These are phyloP conservation scores for Chrysanthemum seticuspe DNA, from an alignment of 129 eudicot species.

Conservation along the genomic window DNA sequence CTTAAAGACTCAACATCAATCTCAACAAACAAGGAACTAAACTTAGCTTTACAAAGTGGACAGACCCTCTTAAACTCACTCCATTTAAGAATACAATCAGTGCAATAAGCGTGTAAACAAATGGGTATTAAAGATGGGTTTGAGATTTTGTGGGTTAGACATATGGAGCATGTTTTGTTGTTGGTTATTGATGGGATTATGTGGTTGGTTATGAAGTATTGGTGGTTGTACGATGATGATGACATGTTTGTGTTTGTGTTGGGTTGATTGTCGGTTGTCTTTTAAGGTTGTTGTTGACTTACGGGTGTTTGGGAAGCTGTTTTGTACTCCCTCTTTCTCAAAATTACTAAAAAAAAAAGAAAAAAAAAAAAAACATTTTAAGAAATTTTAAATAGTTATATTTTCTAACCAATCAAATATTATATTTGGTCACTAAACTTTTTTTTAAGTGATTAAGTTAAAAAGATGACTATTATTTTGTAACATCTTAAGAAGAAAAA, in stretches of 20 bases:
- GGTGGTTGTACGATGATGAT: constrained; percentile 23
- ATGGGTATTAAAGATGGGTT: constrained; percentile 44
- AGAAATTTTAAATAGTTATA: too few species aligned
- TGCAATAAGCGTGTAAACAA: constrained; percentile 74
- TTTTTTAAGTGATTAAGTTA: too few species aligned
- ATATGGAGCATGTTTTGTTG: constrained; percentile 55
- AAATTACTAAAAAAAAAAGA: too few species aligned
- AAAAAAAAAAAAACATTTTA: too few species aligned
- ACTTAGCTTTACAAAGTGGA: constrained; percentile 67
- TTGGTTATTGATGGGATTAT: constrained; percentile 30
- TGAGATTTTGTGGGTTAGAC: constrained; percentile 39
- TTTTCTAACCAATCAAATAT: too few species aligned
- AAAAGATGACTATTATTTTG: too few species aligned
- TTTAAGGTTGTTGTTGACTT: too few species aligned
- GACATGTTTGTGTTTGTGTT: constrained; percentile 1
- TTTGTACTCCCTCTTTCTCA: too few species aligned
- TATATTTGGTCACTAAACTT: too few species aligned
- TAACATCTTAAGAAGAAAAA: too few species aligned
- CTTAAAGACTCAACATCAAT: constrained; percentile 33
- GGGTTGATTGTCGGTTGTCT: too few species aligned
- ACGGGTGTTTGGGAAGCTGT: too few species aligned
- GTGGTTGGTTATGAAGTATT: constrained; percentile 19
- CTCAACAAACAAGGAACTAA: constrained; percentile 42
- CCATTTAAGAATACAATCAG: constrained; percentile 60
- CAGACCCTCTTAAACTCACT: constrained; percentile 56